Evolutionary conservation across 192 early-diverging fungal genomes (phyloP).

Genomic region (Gonapodya sp.): DNA sequence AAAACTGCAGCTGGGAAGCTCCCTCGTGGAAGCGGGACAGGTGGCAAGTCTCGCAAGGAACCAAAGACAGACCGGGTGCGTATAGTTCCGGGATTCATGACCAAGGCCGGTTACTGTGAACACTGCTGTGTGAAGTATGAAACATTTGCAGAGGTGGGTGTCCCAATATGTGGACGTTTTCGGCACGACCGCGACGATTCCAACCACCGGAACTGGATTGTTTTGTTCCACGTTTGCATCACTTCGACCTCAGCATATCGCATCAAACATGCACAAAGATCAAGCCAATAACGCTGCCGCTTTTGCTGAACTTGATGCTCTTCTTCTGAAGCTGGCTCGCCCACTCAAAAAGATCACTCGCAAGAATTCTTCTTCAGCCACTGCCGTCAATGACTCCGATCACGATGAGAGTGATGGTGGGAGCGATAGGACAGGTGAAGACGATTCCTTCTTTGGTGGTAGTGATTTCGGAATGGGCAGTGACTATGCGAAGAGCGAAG

Average conservation of each 20-base stretch:
- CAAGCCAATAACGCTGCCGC: neutral
- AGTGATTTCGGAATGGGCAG: neutral
- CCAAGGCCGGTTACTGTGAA: constrained; percentile 6
- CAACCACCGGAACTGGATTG: neutral
- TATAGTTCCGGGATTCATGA: constrained; percentile 2
- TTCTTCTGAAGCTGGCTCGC: neutral
- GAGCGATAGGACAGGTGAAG: neutral
- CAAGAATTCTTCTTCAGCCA: neutral
- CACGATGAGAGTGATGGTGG: neutral
- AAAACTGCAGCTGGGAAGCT: neutral
- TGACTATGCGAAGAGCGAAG: neutral
- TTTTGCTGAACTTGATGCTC: neutral
- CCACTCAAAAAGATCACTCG: neutral
- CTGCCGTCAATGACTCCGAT: neutral
- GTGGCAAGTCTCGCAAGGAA: neutral
- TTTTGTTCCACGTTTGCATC: neutral
- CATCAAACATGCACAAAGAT: neutral
- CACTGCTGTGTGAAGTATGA: constrained; percentile 10
- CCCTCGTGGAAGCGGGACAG: neutral
- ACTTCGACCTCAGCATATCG: neutral
- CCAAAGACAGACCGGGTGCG: neutral
- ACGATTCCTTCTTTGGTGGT: neutral
- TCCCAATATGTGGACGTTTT: no score
- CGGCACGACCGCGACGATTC: no score
- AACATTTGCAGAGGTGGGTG: neutral